Conservation (phyloP, 768 basidiomycete genomes). For the Mycena capillaripes region DNA sequence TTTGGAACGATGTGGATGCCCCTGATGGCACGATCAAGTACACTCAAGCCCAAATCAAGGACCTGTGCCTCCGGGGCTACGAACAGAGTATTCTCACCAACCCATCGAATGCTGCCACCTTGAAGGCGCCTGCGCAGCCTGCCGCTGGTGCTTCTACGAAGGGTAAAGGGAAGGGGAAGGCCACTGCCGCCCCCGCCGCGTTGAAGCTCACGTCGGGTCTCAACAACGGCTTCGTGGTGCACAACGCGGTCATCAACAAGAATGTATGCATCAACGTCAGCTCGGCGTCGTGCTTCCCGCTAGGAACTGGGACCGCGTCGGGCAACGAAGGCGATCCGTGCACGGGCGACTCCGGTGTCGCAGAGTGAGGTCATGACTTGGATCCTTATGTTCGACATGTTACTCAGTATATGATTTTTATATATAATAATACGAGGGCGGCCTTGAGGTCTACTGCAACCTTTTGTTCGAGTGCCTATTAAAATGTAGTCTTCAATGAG, state of each 20-base stretch:
- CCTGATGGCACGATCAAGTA: not conserved
- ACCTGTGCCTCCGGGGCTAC: constrained; percentile 12
- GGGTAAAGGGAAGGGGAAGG: not conserved
- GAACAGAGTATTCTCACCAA: constrained; percentile 13
- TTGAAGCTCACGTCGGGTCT: constrained; percentile 11
- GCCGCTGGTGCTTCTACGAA: not conserved
- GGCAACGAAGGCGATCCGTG: not conserved
- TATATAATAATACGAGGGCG: not conserved
- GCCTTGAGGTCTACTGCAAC: too few relatives aligned
- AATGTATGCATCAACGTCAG: constrained; percentile 17
- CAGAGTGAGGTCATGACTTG: constrained; percentile 2
- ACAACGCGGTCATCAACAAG: constrained; percentile 15
- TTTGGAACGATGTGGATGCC: constrained; percentile 6
- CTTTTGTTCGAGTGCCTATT: too few relatives aligned
- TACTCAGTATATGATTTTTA: not conserved
- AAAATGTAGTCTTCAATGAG: too few relatives aligned
- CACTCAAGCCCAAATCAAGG: constrained; percentile 3
- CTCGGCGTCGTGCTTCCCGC: constrained; percentile 19
- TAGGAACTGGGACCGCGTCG: constrained; percentile 11
- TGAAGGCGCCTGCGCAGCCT: not conserved
- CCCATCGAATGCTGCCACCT: not conserved
- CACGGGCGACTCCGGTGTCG: constrained; percentile 5
- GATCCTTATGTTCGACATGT: not conserved
- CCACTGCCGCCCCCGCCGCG: not conserved
- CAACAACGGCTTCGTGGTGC: constrained; percentile 14